Percentiles rank a stretch among this genome's conserved stretches.
Conservation (phyloP, 2,329 filamentous ascomycete genomes). For the Clonostachys rosea region DNA sequence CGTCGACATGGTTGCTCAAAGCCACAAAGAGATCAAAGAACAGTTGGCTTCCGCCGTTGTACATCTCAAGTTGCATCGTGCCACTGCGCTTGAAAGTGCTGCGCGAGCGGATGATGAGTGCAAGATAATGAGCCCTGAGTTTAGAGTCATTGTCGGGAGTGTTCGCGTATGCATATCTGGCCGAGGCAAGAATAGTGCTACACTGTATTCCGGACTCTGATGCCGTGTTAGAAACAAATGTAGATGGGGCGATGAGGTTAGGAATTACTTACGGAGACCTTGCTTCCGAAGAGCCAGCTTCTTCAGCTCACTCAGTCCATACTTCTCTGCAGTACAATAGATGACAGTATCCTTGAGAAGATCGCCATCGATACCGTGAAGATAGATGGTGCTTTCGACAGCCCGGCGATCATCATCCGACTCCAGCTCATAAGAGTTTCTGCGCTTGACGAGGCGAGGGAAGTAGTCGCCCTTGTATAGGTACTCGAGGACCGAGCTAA, state of each 20-base stretch:
- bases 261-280: slow-evolving; percentile 60
- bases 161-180: slow-evolving; percentile 84
- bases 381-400: slow-evolving; percentile 65
- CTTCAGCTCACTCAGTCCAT: slow-evolving; percentile 80
- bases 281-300: slow-evolving; percentile 83
- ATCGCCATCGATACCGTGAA: slow-evolving; percentile 57
- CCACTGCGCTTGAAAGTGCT: slow-evolving; percentile 89
- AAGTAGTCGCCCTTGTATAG: slow-evolving; percentile 95
- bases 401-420: slow-evolving; percentile 39
- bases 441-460: slow-evolving; percentile 72
- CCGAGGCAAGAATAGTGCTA: slow-evolving; percentile 79
- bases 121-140: slow-evolving; percentile 84
- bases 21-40: slow-evolving; percentile 95
- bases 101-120: slow-evolving; percentile 84
- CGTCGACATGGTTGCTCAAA: slow-evolving; percentile 84
- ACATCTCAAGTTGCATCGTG: slow-evolving; percentile 96
- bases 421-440: slow-evolving; percentile 80
- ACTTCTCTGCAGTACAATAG: slow-evolving; percentile 84
- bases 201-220: slow-evolving; percentile 73
- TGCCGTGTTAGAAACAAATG: slow-evolving; percentile 1
- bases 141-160: slow-evolving; percentile 90
- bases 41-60: slow-evolving; percentile 71
- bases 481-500: slow-evolving; percentile 85
- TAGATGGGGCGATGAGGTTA: not conserved
- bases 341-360: slow-evolving; percentile 86